A percentile compares a stretch with the other conserved stretches of the same genome.
Conservation (phyloP, 257 asterid species). For the Datura wrightii region DNA sequence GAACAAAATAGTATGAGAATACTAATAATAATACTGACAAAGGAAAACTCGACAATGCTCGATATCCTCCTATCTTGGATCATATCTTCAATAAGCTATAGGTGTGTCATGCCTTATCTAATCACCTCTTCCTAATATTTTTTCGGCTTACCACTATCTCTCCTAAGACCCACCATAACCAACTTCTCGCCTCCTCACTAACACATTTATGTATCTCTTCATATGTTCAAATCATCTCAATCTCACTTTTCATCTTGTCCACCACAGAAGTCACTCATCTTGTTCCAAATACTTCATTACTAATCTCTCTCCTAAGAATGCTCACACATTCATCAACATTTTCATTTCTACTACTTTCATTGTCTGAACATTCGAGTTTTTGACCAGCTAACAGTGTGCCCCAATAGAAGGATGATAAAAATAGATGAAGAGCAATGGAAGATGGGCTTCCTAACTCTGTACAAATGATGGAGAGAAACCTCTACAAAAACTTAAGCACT, state of each 20-base stretch:
- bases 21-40: too few relatives aligned
- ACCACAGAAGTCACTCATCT: background rate
- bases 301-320: background rate
- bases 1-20: too few relatives aligned
- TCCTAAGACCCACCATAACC: background rate
- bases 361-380: background rate
- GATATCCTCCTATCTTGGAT: too few relatives aligned
- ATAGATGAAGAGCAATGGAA: background rate
- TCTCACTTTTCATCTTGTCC: background rate
- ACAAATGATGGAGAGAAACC: background rate
- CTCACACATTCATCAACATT: background rate
- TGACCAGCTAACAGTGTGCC: background rate
- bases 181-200: background rate
- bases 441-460: background rate
- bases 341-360: background rate
- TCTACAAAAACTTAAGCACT: background rate
- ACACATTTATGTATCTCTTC: background rate
- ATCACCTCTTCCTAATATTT: too few relatives aligned
- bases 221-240: background rate
- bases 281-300: background rate
- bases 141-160: too few relatives aligned
- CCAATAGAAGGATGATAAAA: background rate
- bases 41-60: too few relatives aligned
- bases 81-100: too few relatives aligned
- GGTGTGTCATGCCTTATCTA: too few relatives aligned